phyloP scores from a whole-genome alignment of 2,329 filamentous ascomycete species.

The Penicillium sp. region DNA sequence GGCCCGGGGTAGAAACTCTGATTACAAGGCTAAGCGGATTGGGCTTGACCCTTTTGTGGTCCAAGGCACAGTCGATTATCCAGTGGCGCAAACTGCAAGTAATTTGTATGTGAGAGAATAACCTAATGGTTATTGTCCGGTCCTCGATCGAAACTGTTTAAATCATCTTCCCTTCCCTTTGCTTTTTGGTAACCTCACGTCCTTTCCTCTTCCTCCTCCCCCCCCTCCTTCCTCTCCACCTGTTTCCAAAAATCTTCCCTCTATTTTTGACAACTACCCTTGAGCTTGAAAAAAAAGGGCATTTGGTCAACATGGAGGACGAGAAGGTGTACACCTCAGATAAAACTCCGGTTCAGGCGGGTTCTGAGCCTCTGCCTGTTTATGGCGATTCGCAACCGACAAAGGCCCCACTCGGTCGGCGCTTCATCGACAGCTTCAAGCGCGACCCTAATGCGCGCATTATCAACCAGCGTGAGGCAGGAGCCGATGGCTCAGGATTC shows the following conservation, averaged over 20 bases:
- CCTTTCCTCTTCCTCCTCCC: not conserved
- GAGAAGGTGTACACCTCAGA: constrained; percentile 29
- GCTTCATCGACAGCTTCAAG: constrained; percentile 46
- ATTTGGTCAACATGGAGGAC: constrained; percentile 20
- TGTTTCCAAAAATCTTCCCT: not conserved
- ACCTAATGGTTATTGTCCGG: not conserved
- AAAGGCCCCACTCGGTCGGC: constrained; percentile 23
- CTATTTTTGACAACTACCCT: not conserved
- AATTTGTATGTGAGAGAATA: not conserved
- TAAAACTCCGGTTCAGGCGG: constrained; percentile 23
- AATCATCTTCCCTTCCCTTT: not conserved
- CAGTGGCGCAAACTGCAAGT: not conserved
- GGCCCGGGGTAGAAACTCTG: not conserved
- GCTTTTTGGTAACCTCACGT: not conserved
- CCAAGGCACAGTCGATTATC: not conserved
- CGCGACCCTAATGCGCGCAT: constrained; percentile 46
- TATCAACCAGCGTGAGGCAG: constrained; percentile 35
- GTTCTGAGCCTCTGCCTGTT: constrained; percentile 25
- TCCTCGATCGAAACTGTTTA: not conserved
- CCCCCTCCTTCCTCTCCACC: not conserved
- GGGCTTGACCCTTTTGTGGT: not conserved
- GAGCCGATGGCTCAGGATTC: constrained; percentile 57
- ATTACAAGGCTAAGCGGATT: not conserved
- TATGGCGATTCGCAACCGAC: constrained; percentile 34
- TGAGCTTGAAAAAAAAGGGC: not conserved